A percentile compares a stretch with the other conserved stretches of the same genome.
phyloP scores from a whole-genome alignment of 805 yeast genomes.

The Candida xiaguanensis region DNA sequence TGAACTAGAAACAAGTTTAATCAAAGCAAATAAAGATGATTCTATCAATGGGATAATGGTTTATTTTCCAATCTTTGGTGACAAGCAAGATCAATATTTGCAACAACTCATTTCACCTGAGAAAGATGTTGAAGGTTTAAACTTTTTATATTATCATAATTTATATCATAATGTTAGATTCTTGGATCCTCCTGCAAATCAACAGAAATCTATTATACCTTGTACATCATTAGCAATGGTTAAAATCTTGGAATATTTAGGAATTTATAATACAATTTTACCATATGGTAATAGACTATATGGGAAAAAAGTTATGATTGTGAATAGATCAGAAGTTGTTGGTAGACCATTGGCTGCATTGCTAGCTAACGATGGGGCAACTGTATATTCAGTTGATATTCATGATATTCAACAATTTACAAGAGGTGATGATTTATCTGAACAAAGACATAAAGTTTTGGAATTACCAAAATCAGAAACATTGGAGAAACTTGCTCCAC shows the following conservation, averaged over 20 bases:
- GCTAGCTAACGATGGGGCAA: conserved; percentile 96
- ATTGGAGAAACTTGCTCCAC: conserved; percentile 61
- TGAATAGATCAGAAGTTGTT: conserved; percentile 93
- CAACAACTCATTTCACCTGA: conserved; percentile 90
- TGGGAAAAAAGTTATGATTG: conserved; percentile 87
- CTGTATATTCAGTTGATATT: conserved; percentile 87
- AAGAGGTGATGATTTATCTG: conserved; percentile 85
- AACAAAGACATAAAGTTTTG: conserved; percentile 74
- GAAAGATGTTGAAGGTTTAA: conserved; percentile 95
- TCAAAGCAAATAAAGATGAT: conserved; percentile 76
- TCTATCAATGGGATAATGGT: conserved; percentile 89
- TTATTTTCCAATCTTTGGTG: conserved; percentile 95
- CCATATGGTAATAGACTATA: conserved; percentile 89
- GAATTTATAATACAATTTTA: conserved; percentile 76
- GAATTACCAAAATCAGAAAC: conserved; percentile 43
- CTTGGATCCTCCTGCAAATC: conserved; percentile 64
- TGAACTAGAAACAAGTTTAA: conserved; percentile 76
- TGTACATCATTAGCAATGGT: conserved; percentile 96
- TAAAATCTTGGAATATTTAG: conserved; percentile 85
- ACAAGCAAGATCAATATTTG: conserved; percentile 89
- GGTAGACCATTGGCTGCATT: conserved; percentile 96
- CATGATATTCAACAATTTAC: conserved; percentile 87
- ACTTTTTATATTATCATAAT: conserved; percentile 86
- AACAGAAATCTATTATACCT: conserved; percentile 82
- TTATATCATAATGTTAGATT: conserved; percentile 90